Conservation (phyloP, 2,329 filamentous ascomycete species). For the Verticillium zaregamsianum region DNA sequence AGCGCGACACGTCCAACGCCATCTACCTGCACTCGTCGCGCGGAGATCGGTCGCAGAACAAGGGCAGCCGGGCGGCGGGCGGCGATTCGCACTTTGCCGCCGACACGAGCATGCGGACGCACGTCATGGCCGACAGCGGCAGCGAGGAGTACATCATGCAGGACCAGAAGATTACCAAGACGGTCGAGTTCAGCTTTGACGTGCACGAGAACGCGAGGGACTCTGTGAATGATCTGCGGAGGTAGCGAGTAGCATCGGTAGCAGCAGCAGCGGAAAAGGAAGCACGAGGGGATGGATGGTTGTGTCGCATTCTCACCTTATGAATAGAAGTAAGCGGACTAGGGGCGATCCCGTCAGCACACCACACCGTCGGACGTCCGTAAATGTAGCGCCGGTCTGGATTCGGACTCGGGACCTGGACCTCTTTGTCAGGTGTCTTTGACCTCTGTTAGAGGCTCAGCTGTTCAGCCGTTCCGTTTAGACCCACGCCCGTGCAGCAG, state of each 20-base stretch:
- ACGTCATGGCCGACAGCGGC: conserved; percentile 3
- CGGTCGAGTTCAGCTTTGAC: conserved; percentile 10
- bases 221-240: background rate
- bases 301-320: background rate
- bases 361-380: background rate
- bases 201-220: background rate
- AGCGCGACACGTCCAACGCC: background rate
- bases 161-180: conserved; percentile 9
- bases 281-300: background rate
- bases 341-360: background rate
- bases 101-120: background rate
- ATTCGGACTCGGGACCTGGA: background rate
- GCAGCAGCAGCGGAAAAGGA: background rate
- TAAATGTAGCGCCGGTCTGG: background rate
- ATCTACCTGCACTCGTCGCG: conserved; percentile 1
- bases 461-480: background rate
- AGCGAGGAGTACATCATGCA: conserved; percentile 14
- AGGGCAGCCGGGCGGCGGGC: background rate
- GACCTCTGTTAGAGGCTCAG: background rate
- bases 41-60: background rate
- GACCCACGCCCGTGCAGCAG: background rate
- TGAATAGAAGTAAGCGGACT: background rate
- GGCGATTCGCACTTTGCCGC: conserved; percentile 3
- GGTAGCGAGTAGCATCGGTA: background rate
- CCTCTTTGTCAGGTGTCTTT: background rate